These are phyloP conservation scores for Tremella fuciformis DNA, from an alignment of 768 basidiomycete genomes.

Conservation along the genomic window DNA sequence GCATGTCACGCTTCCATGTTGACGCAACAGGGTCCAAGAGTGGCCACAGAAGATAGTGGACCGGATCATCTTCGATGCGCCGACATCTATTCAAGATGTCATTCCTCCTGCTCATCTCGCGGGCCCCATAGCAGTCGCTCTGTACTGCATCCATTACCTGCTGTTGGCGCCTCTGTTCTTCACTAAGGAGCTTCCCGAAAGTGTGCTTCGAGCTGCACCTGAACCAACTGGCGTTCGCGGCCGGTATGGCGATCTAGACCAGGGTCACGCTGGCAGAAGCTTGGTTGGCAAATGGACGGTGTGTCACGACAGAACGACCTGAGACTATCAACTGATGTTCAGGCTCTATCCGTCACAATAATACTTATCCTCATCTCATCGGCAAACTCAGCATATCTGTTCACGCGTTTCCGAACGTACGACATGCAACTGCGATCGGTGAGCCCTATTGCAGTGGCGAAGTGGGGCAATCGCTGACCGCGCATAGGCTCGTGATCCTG, in stretches of 20 bases:
- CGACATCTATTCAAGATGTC: slow-evolving; percentile 32
- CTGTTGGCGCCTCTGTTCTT: slow-evolving; percentile 36
- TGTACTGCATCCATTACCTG: slow-evolving; percentile 37
- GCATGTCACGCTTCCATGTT: neutral
- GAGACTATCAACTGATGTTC: neutral
- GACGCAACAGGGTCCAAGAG: slow-evolving; percentile 18
- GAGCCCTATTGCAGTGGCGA: slow-evolving; percentile 5
- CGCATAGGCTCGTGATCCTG: slow-evolving; percentile 30
- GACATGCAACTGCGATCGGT: slow-evolving; percentile 48
- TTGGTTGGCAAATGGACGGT: slow-evolving; percentile 33
- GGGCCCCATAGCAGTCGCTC: slow-evolving; percentile 29
- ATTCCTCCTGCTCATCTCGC: slow-evolving; percentile 36
- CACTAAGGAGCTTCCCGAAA: slow-evolving; percentile 17
- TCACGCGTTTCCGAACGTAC: slow-evolving; percentile 47
- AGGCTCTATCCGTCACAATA: slow-evolving; percentile 22
- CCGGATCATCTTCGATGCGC: slow-evolving; percentile 18
- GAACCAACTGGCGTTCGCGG: slow-evolving; percentile 21
- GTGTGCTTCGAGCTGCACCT: slow-evolving; percentile 21
- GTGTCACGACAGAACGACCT: slow-evolving; percentile 3
- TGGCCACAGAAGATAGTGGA: slow-evolving; percentile 30
- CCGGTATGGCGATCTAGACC: slow-evolving; percentile 32
- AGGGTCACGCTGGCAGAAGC: slow-evolving; percentile 6
- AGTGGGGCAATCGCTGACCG: neutral
- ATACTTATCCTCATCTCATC: slow-evolving; percentile 31
- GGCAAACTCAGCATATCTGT: slow-evolving; percentile 46